Evolutionary conservation across 345 rosid genomes (phyloP), one percentile per base, ranked within the genome.

Genomic region (Punica granatum): DNA sequence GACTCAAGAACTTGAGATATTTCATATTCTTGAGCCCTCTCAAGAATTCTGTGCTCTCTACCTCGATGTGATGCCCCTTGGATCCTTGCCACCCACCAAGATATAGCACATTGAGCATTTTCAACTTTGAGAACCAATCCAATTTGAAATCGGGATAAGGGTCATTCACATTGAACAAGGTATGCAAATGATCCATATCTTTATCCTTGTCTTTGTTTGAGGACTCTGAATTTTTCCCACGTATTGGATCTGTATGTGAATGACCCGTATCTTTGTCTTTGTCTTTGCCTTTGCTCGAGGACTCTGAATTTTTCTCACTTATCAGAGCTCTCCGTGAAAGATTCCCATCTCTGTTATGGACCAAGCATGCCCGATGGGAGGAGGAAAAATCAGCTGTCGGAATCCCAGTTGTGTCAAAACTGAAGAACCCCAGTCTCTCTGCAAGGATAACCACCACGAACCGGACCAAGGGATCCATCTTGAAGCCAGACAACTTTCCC

Each of bases 21-120:
- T 75, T 82, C 37, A 79, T 54, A 10, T 67, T 65, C 60, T 34
- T 71, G 68, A 67, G 68, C 16, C 60, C 34, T 28, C 62, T 64
- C 59, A 82, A 60, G 23, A 65, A 70, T 1, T 62, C 69, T 32
- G 49, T 31, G 28, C 54, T 62, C 60, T 68, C 78, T 21, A 79
- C 83, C 59, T 79, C 86, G 34, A 77, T 71, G 74, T 82, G 79
- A 31, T 70, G 62, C 33, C 34, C 54, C 49, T 26, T 35, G 1
- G 72, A 48, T 51, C 63, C 8, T 31, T 68, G 73, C 84, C 84
- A 78, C 59, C 68, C 46, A 33, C 86, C 86, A 19, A 83, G 69
- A 51, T 73, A 72, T 2, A 83, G 78, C 70, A 80, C 81, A 0
- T 33, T 41, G 14, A 80, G 41, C 4, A 30, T 66, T 61, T 34